Base-by-base conservation (phyloP, 805 yeast genomes). In the Yarrowia keelungensis region DNA sequence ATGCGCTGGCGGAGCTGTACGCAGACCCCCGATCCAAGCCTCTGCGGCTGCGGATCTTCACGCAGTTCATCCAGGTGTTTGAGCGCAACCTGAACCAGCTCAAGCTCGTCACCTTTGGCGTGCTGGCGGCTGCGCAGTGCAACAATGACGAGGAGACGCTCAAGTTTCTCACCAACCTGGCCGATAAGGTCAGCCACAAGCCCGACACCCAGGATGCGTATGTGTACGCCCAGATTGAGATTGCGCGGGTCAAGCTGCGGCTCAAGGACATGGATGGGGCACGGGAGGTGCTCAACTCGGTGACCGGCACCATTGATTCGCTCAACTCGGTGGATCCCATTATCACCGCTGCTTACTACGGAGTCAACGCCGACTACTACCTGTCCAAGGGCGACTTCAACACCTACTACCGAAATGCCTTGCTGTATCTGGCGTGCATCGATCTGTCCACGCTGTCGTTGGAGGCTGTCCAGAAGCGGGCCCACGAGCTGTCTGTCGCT, bases 321-420 rank as follows among this genome's bases (percentile, higher is more conserved):
- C 79, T 84, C 69, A 87, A 86, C 72, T 76, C 86, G 8, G 78
- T 85, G 61, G 90, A 89, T 68, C 79, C 83, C 68, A 85, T 86
- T 73, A 86, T 95, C 72, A 88, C 88, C 73, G 92, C 97, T 35
- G 90, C 97, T 39, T 94, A 83, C 78, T 94, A 91, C 78, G 86
- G 89, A 71, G 88, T 94, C 26, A 88, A 86, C 74, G 87, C 97
- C 68, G 90, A 89, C 75, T 86, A 87, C 75, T 87, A 85, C 82
- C 89, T 91, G 79, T 78, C 85, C 70, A 87, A 88, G 74, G 86
- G 87, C 38, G 97, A 95, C 78, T 92, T 88, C 80, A 91, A 92
- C 73, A 81, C 83, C 45, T 94, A 86, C 80, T 95, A 95, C 79
- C 86, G 89, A 74, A 92, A 90, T 74, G 88, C 92, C 22, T 82